phyloP scores from a whole-genome alignment of 305 asterid species.

The Fraxinus baroniana region DNA sequence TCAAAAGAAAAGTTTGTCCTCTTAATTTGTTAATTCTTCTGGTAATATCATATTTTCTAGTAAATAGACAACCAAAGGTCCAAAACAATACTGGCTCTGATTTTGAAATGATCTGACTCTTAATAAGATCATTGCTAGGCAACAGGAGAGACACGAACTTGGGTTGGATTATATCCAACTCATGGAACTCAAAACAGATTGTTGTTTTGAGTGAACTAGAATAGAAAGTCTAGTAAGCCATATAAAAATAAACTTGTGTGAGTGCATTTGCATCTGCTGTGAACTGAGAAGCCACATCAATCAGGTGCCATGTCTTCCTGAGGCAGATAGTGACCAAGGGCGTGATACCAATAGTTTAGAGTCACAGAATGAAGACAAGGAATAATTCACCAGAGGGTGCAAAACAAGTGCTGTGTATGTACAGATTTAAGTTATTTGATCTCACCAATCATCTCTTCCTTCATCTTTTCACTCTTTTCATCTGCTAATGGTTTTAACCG shows the following conservation, averaged over 20 bases:
- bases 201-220: not conserved
- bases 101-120: not conserved
- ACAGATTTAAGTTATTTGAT: not conserved
- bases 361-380: not conserved
- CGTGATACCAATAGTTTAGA: not conserved
- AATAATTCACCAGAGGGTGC: not conserved
- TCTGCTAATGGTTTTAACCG: constrained; percentile 92
- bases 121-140: not conserved
- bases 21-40: not conserved
- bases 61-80: not conserved
- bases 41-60: not conserved
- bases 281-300: not conserved
- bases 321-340: not conserved
- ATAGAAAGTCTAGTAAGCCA: not conserved
- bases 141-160: not conserved
- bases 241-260: not conserved
- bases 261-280: not conserved
- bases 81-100: not conserved
- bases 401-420: not conserved
- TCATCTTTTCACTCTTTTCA: constrained; percentile 91
- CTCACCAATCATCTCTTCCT: constrained; percentile 98
- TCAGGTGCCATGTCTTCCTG: not conserved
- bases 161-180: not conserved
- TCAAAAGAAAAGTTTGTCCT: not conserved
- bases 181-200: not conserved